Conservation (phyloP, 2,329 filamentous ascomycete species). For the Hymenoscyphus albidus region DNA sequence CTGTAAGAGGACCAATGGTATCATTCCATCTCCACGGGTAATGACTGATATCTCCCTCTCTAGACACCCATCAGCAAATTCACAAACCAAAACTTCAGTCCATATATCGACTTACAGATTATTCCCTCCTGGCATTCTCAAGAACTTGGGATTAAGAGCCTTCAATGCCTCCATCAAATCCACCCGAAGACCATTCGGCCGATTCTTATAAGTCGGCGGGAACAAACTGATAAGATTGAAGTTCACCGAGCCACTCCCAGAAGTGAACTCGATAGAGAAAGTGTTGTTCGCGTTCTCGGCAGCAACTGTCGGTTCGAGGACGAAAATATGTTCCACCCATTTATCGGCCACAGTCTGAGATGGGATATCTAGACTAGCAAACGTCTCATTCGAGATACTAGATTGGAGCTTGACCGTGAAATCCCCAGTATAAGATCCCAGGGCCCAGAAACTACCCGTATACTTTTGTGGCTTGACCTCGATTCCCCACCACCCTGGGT, state of each 20-base stretch:
- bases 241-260: constrained; percentile 42
- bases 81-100: constrained; percentile 35
- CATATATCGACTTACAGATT: constrained; percentile 43
- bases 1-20: constrained; percentile 39
- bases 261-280: constrained; percentile 51
- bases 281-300: constrained; percentile 46
- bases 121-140: constrained; percentile 64
- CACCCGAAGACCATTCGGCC: constrained; percentile 52
- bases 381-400: constrained; percentile 18
- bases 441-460: constrained; percentile 29
- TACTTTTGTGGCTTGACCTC: constrained; percentile 29
- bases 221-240: constrained; percentile 59
- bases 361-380: constrained; percentile 22
- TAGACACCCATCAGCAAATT: constrained; percentile 27
- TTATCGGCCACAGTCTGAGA: constrained; percentile 14
- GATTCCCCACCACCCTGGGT: constrained; percentile 57
- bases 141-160: constrained; percentile 51
- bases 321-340: constrained; percentile 28
- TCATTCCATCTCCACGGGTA: constrained; percentile 38
- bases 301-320: constrained; percentile 17
- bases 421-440: constrained; percentile 24
- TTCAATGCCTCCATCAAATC: constrained; percentile 53
- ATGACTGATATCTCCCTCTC: constrained; percentile 27
- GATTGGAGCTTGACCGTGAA: constrained; percentile 33
- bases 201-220: constrained; percentile 55